phyloP scores from a whole-genome alignment of 805 yeast species.

The Millerozyma miso region DNA sequence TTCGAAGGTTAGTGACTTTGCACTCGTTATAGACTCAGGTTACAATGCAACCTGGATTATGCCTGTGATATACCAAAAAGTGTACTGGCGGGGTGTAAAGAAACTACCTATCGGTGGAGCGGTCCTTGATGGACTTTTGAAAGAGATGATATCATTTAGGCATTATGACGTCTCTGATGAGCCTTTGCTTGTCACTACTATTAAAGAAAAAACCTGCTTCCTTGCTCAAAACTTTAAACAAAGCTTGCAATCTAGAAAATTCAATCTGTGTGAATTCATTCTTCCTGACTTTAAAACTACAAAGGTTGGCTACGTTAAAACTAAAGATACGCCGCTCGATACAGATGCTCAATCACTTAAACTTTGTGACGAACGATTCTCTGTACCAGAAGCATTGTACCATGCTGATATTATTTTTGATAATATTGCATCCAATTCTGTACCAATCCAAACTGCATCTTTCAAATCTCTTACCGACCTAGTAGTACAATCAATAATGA shows the following conservation, averaged over 20 bases:
- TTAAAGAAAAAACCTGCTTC: slow-evolving; percentile 75
- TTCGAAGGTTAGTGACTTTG: slow-evolving; percentile 47
- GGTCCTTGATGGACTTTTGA: slow-evolving; percentile 71
- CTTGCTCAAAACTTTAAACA: slow-evolving; percentile 56
- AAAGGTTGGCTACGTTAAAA: slow-evolving; percentile 64
- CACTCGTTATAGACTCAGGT: slow-evolving; percentile 83
- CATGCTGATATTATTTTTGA: slow-evolving; percentile 68
- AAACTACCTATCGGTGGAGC: slow-evolving; percentile 87
- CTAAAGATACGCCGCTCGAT: slow-evolving; percentile 23
- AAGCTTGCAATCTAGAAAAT: slow-evolving; percentile 37
- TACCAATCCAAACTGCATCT: slow-evolving; percentile 42
- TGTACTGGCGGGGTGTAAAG: slow-evolving; percentile 71
- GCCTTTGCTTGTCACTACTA: slow-evolving; percentile 73
- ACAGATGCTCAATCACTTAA: slow-evolving; percentile 61
- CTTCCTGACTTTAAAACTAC: slow-evolving; percentile 86
- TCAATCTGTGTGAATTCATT: slow-evolving; percentile 60
- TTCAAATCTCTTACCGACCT: slow-evolving; percentile 74
- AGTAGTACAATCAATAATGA: slow-evolving; percentile 61
- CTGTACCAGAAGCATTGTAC: slow-evolving; percentile 81
- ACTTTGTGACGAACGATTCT: slow-evolving; percentile 80
- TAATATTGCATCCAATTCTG: slow-evolving; percentile 23
- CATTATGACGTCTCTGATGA: slow-evolving; percentile 95
- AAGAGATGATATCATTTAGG: slow-evolving; percentile 83
- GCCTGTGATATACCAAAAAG: slow-evolving; percentile 77
- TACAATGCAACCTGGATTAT: slow-evolving; percentile 81